Conservation (phyloP, 495 filamentous ascomycete species). For the Daldinia decipiens region DNA sequence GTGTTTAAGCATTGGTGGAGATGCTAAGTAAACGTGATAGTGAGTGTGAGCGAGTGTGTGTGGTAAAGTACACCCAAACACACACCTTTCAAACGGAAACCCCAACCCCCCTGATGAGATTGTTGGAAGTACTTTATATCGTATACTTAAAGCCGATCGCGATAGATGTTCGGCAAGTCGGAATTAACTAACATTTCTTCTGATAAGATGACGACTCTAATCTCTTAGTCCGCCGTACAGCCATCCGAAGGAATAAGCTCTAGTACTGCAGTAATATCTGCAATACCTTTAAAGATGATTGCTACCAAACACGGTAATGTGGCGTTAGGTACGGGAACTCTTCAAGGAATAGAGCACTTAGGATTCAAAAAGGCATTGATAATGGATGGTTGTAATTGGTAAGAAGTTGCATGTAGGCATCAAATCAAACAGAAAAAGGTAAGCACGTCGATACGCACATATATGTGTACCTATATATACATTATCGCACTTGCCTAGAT, state of each 20-base stretch:
- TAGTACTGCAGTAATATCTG: background rate
- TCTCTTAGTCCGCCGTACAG: conserved; percentile 3
- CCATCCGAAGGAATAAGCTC: conserved; percentile 9
- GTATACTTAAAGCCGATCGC: background rate
- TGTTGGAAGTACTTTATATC: background rate
- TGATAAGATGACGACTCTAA: background rate
- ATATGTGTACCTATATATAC: conserved; percentile 1
- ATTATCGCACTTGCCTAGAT: background rate
- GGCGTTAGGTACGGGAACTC: conserved; percentile 12
- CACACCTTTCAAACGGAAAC: conserved; percentile 6
- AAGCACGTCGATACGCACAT: background rate
- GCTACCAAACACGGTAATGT: conserved; percentile 21
- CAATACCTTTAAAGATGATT: conserved; percentile 3
- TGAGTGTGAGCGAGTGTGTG: conserved; percentile 11
- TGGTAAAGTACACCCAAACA: conserved; percentile 1
- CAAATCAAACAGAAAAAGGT: background rate
- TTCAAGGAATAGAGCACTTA: background rate
- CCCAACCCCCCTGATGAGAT: conserved; percentile 3
- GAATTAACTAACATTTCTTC: background rate
- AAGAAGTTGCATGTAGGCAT: background rate
- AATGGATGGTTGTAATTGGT: background rate
- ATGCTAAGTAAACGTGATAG: conserved; percentile 30
- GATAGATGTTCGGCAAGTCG: background rate
- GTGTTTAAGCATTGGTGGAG: conserved; percentile 10
- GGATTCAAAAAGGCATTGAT: background rate